Percentiles rank a stretch among this genome's conserved stretches.
These are phyloP conservation scores for Trichoderma cornu-damae DNA, from an alignment of 2,329 filamentous ascomycete genomes.

Conservation along the genomic window DNA sequence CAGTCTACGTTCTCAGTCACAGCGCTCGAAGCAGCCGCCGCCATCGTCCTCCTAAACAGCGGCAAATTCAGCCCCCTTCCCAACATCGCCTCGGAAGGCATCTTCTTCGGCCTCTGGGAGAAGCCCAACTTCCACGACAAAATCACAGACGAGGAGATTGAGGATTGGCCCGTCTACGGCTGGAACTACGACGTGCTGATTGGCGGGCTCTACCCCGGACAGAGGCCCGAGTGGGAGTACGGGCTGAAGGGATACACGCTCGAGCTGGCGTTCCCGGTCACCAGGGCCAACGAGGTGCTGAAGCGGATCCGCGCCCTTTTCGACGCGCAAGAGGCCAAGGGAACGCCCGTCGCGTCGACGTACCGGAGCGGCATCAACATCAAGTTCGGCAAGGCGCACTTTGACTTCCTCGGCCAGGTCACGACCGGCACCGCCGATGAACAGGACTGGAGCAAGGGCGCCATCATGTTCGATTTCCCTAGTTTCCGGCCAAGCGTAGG, in stretches of 20 bases:
- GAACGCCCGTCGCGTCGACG: constrained; percentile 45
- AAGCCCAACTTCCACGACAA: constrained; percentile 50
- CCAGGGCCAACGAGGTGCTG: constrained; percentile 43
- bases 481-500: constrained; percentile 42
- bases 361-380: constrained; percentile 50
- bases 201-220: constrained; percentile 45
- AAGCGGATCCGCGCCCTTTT: constrained; percentile 45
- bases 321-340: constrained; percentile 41
- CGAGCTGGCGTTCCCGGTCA: constrained; percentile 49
- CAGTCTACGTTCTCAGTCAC: constrained; percentile 49
- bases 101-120: constrained; percentile 46
- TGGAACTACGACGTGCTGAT: constrained; percentile 52
- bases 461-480: constrained; percentile 52
- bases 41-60: constrained; percentile 40
- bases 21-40: constrained; percentile 38
- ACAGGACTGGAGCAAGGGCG: constrained; percentile 43
- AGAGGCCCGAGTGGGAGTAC: constrained; percentile 47
- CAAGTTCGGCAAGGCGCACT: constrained; percentile 47
- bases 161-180: constrained; percentile 46
- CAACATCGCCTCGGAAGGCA: constrained; percentile 46
- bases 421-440: constrained; percentile 45
- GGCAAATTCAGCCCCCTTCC: constrained; percentile 44
- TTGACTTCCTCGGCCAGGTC: constrained; percentile 46
- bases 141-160: constrained; percentile 40
- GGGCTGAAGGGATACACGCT: constrained; percentile 44